Percentiles rank a stretch among this genome's conserved stretches.
Evolutionary conservation across 768 basidiomycete species (phyloP).

Genomic region (Ramaria sp.): DNA sequence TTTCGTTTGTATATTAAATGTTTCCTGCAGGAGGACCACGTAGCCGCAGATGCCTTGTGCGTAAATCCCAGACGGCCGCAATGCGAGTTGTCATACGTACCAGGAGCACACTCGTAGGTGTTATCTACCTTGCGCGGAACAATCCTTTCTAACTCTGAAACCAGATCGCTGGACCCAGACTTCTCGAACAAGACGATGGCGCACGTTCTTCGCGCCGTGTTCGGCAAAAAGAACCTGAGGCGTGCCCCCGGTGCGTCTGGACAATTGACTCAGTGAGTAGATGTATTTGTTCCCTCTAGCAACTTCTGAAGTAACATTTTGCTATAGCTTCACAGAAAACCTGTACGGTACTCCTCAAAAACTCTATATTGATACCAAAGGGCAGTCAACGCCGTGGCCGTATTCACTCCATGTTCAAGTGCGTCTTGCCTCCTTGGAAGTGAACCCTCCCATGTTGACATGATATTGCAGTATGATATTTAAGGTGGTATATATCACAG

Average conservation of each 20-base stretch:
- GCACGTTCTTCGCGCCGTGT: constrained; percentile 57
- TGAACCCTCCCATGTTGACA: background rate
- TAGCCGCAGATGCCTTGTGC: background rate
- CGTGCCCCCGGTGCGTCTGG: constrained; percentile 67
- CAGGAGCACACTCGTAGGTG: constrained; percentile 20
- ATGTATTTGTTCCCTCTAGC: background rate
- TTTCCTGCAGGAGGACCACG: constrained; percentile 24
- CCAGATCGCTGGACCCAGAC: constrained; percentile 35
- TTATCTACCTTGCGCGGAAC: background rate
- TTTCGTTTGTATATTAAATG: background rate
- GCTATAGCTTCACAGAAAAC: constrained; percentile 37
- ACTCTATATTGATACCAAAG: constrained; percentile 43
- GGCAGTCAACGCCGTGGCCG: constrained; percentile 52
- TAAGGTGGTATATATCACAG: background rate
- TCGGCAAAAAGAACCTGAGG: constrained; percentile 42
- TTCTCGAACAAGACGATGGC: constrained; percentile 44
- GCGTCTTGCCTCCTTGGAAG: background rate
- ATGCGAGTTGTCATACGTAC: constrained; percentile 21
- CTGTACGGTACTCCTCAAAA: constrained; percentile 34
- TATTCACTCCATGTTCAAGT: constrained; percentile 46
- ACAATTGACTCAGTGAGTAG: constrained; percentile 37
- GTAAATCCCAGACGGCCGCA: constrained; percentile 35
- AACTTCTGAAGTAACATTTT: background rate
- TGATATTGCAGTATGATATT: background rate
- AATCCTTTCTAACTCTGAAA: background rate